Conservation (phyloP, 768 basidiomycete species). For the Boletus rubescentipes region DNA sequence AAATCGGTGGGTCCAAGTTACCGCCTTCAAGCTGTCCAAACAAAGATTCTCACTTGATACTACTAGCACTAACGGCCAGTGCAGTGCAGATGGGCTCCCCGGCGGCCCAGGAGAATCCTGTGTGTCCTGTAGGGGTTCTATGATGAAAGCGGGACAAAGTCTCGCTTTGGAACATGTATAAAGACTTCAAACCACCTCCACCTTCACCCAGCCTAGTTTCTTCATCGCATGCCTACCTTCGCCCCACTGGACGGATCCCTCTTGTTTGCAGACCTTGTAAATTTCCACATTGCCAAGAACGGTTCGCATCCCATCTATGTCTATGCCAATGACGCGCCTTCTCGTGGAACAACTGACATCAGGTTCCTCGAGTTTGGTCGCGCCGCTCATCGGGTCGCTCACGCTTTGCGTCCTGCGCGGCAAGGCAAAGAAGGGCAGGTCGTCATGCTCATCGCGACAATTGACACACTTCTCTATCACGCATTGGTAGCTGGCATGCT, state of each 20-base stretch:
- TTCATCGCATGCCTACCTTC: not conserved
- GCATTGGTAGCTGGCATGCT: constrained; percentile 28
- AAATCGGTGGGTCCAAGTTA: too few relatives aligned
- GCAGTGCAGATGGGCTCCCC: too few relatives aligned
- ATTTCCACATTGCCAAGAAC: constrained; percentile 24
- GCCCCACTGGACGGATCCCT: constrained; percentile 22
- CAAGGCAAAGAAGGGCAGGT: constrained; percentile 24
- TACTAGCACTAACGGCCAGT: too few relatives aligned
- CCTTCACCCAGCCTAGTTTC: not conserved
- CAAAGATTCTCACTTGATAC: too few relatives aligned
- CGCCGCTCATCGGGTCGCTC: constrained; percentile 33
- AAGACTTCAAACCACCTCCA: not conserved
- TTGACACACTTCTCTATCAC: constrained; percentile 31
- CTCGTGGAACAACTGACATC: constrained; percentile 14
- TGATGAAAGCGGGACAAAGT: not conserved
- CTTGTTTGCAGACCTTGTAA: constrained; percentile 21
- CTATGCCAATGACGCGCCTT: constrained; percentile 14
- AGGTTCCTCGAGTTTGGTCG: constrained; percentile 27
- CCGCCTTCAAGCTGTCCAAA: too few relatives aligned
- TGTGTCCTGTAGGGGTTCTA: not conserved
- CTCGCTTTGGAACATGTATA: not conserved
- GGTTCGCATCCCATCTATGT: constrained; percentile 9
- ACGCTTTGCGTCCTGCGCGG: constrained; percentile 20
- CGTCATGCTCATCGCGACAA: constrained; percentile 33
- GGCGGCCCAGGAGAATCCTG: not conserved